Conservation (phyloP, 192 early-diverging fungal genomes). For the Entomortierella beljakovae region DNA sequence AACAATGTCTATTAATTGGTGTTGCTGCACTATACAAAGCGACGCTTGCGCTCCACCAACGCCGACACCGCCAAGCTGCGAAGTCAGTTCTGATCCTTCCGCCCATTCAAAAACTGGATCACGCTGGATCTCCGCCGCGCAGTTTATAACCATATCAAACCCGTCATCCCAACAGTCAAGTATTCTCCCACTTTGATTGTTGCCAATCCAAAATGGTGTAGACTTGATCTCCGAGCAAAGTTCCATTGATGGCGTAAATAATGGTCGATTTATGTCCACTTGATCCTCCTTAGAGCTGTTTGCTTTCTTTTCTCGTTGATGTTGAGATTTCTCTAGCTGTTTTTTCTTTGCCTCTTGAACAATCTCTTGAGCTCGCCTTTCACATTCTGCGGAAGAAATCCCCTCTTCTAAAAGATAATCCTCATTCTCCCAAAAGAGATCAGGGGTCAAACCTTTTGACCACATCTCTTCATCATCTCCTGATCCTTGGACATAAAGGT, state of each 20-base stretch:
- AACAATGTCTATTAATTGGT: constrained; percentile 10
- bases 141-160: constrained; percentile 90
- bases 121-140: constrained; percentile 54
- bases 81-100: background rate
- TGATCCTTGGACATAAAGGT: constrained; percentile 88
- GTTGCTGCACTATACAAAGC: constrained; percentile 23
- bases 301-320: constrained; percentile 4
- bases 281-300: background rate
- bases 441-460: constrained; percentile 62
- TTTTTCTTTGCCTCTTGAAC: constrained; percentile 26
- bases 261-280: background rate
- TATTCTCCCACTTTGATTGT: constrained; percentile 47
- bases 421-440: constrained; percentile 47
- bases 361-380: constrained; percentile 22
- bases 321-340: constrained; percentile 5
- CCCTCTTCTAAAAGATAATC: constrained; percentile 41
- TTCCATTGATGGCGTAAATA: constrained; percentile 50
- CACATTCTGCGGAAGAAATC: constrained; percentile 32
- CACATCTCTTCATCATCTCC: constrained; percentile 93
- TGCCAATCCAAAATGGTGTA: constrained; percentile 48
- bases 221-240: constrained; percentile 46
- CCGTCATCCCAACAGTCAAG: constrained; percentile 35
- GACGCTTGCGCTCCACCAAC: constrained; percentile 24
- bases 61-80: constrained; percentile 12
- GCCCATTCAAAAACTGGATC: constrained; percentile 21